Evolutionary conservation across 768 basidiomycete species (phyloP).

Genomic region (Cystofilobasidium bisporidii): DNA sequence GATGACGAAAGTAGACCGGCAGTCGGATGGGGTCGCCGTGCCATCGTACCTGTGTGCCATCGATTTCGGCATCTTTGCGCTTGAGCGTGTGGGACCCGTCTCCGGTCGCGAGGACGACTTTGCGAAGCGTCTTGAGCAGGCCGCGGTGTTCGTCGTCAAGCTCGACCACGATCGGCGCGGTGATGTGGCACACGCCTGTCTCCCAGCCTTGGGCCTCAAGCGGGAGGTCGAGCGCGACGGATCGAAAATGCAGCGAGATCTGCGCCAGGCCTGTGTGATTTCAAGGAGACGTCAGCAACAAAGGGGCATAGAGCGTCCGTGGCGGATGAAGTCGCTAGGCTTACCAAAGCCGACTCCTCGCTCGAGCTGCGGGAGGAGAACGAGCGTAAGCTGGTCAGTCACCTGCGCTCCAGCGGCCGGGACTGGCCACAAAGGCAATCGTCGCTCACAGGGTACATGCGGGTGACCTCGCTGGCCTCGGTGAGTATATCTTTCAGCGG

Average conservation of each 20-base stretch:
- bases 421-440: too few relatives aligned
- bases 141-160: conserved; percentile 31
- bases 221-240: conserved; percentile 17
- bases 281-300: not conserved
- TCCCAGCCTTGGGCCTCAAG: conserved; percentile 45
- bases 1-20: conserved; percentile 49
- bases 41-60: conserved; percentile 40
- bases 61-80: conserved; percentile 37
- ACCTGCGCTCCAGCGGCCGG: too few relatives aligned
- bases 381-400: too few relatives aligned
- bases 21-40: conserved; percentile 43
- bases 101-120: conserved; percentile 42
- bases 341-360: conserved; percentile 61
- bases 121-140: conserved; percentile 34
- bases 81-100: conserved; percentile 42
- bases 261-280: conserved; percentile 40
- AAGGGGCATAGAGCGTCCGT: too few relatives aligned
- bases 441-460: conserved; percentile 37
- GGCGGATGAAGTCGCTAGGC: not conserved
- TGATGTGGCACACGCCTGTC: conserved; percentile 53
- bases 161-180: conserved; percentile 35
- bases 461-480: conserved; percentile 50
- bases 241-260: conserved; percentile 57
- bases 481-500: conserved; percentile 46
- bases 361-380: conserved; percentile 41